Conservation (phyloP, 768 basidiomycete species). For the Russula compacta region DNA sequence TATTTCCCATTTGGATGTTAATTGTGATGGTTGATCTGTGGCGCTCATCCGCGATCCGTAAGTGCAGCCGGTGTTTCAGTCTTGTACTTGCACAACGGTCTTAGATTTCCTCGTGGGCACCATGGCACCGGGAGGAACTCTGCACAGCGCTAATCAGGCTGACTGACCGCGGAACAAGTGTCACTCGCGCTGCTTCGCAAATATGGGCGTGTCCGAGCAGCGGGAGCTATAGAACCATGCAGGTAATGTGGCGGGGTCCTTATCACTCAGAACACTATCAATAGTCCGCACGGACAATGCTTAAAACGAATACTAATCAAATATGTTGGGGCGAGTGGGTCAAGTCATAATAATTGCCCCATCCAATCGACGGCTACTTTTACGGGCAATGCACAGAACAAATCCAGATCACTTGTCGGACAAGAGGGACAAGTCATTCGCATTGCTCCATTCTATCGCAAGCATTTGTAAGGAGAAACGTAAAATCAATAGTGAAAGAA, state of each 20-base stretch:
- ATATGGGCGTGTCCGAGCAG: background rate
- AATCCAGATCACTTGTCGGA: background rate
- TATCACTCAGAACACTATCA: background rate
- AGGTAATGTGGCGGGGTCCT: slow-evolving; percentile 2
- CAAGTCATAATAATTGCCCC: background rate
- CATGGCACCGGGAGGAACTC: background rate
- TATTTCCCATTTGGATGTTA: background rate
- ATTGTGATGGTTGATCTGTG: background rate
- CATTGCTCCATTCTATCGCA: background rate
- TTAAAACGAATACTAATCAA: background rate
- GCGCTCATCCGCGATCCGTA: background rate
- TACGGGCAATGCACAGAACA: background rate
- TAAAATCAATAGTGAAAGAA: background rate
- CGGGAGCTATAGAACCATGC: background rate
- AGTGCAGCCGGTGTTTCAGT: background rate
- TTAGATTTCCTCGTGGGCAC: background rate
- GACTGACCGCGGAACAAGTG: background rate
- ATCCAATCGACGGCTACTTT: background rate
- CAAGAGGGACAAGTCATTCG: background rate
- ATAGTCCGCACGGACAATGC: background rate
- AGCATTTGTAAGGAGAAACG: background rate
- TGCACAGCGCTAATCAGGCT: background rate
- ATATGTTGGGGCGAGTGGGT: background rate
- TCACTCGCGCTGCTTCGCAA: background rate
- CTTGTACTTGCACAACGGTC: background rate